Base-by-base conservation (phyloP, 495 filamentous ascomycete genomes). In the Penicillium canariense region DNA sequence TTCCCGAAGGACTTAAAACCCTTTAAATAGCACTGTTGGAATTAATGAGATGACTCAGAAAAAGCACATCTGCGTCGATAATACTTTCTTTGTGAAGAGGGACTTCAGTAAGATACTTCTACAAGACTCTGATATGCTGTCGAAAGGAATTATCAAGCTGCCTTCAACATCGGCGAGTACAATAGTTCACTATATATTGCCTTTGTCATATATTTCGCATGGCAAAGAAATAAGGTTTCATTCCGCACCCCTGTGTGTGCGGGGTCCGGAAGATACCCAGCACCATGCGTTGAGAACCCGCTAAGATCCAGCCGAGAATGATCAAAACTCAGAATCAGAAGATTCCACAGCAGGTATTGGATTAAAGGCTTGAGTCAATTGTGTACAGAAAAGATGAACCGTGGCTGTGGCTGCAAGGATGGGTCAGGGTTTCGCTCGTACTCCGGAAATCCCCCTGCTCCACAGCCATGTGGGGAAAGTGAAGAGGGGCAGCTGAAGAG, bases 361-460 rank as follows among this genome's bases (percentile, higher is more conserved):
- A 23, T 4, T 1, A 14, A 42, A 4, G 18, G 9, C 11, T 25
- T 23, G 12, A 5, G 2, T 3, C 11, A 1, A 8, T 39, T 20
- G 36, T 22, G 6, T 22, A 5, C 36, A 22, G 36, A 42, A 40
- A 42, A 22, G 22, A 42, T 42, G 3, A 23, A 22, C 38, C 11
- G 10, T 42, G n/a, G 5, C 11, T 25, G 38, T 42, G 38, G 38
- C 38, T 25, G 20, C n/a, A 42, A 42, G 11, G 14, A 25, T 23
- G 38, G 38, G 25, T 42, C 20, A 40, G 38, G 10, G 38, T 17
- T 20, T 40, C 23, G 38, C 20, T 40, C 20, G 20, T 4, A 42
- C 20, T 42, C 51, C 60, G 62, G 62, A 58, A 68, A 62, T 60
- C 52, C 66, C 62, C 66, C 66, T 48, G 51, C 54, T 59, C 65